These are phyloP conservation scores for Strobilomyces confusus DNA, from an alignment of 768 basidiomycete genomes.

Conservation along the genomic window DNA sequence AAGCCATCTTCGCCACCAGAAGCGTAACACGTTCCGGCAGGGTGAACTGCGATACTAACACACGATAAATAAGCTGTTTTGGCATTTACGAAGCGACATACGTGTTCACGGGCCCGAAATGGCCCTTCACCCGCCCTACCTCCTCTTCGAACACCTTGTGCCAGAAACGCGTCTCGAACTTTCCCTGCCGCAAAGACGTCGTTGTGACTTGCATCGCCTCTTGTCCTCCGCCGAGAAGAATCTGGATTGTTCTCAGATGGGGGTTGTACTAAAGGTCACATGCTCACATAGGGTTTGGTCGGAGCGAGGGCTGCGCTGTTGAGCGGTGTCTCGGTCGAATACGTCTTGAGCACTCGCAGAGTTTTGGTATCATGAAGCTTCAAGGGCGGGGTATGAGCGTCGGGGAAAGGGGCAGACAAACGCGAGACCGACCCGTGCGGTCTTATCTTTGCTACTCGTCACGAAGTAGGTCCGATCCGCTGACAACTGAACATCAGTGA, in stretches of 20 bases:
- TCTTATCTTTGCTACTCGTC: slow-evolving; percentile 96
- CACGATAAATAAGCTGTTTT: slow-evolving; percentile 7
- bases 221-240: slow-evolving; percentile 94
- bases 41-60: slow-evolving; percentile 85
- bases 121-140: slow-evolving; percentile 94
- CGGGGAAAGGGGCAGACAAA: background rate
- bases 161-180: slow-evolving; percentile 98
- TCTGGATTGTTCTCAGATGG: slow-evolving; percentile 36
- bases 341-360: slow-evolving; percentile 90
- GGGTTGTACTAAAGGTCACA: background rate
- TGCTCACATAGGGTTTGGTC: slow-evolving; percentile 72
- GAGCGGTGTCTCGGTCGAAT: slow-evolving; percentile 86
- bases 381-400: slow-evolving; percentile 30
- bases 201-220: slow-evolving; percentile 98
- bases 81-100: slow-evolving; percentile 48
- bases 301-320: slow-evolving; percentile 91
- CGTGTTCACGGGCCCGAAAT: slow-evolving; percentile 97
- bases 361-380: slow-evolving; percentile 83
- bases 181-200: slow-evolving; percentile 88
- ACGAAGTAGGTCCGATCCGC: slow-evolving; percentile 92
- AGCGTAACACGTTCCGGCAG: slow-evolving; percentile 81
- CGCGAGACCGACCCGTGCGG: slow-evolving; percentile 64
- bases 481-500: slow-evolving; percentile 91
- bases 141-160: slow-evolving; percentile 97
- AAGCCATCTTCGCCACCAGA: slow-evolving; percentile 98